phyloP scores from a whole-genome alignment of 75 land plant genomes.

The Ceratopteris richardii region DNA sequence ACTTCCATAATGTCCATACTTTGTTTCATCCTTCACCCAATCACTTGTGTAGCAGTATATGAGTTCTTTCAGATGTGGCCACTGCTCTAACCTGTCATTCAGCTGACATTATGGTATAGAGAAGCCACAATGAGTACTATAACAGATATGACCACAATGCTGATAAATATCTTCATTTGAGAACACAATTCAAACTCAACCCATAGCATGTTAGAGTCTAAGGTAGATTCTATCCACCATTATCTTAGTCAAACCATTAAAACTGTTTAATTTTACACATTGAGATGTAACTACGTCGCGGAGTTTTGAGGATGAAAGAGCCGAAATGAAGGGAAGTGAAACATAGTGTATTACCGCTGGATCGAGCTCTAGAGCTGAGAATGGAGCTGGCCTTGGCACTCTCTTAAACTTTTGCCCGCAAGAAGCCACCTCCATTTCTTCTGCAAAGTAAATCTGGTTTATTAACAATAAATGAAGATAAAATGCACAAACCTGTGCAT shows the following conservation, averaged over 20 bases:
- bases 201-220: no score
- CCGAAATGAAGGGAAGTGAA: neutral
- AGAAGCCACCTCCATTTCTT: slow-evolving; percentile 19
- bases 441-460: no score
- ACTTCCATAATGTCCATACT: slow-evolving; percentile 86
- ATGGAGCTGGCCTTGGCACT: slow-evolving; percentile 28
- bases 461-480: no score
- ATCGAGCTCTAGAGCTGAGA: slow-evolving; percentile 46
- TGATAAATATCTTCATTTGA: slow-evolving; percentile 2
- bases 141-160: neutral
- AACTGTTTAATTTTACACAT: no score
- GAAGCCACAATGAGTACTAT: no score
- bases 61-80: slow-evolving; percentile 89
- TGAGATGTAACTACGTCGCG: no score
- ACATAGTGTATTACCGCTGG: slow-evolving; percentile 37
- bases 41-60: slow-evolving; percentile 79
- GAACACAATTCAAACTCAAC: no score
- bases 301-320: no score
- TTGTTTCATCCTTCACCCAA: slow-evolving; percentile 86
- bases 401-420: slow-evolving; percentile 57
- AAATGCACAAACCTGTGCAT: no score
- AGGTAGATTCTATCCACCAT: no score
- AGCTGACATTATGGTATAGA: slow-evolving; percentile 36
- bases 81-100: slow-evolving; percentile 75
- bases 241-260: no score